Conservation (phyloP, 495 filamentous ascomycete genomes). For the Poronia punctata region DNA sequence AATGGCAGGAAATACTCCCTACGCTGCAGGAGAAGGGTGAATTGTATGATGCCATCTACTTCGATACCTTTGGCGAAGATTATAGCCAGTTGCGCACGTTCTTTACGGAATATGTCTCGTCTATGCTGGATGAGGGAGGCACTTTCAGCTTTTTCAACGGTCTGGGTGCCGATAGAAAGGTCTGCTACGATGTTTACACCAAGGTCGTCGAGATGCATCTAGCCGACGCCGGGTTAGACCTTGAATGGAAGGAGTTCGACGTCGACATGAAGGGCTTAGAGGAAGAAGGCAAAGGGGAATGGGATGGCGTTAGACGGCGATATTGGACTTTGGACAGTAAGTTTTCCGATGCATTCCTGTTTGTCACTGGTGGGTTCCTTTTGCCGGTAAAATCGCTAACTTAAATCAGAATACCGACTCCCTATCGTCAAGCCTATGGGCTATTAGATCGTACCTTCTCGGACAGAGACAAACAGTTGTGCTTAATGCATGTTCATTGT, state of each 20-base stretch:
- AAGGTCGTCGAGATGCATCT: constrained; percentile 91
- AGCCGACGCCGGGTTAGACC: constrained; percentile 83
- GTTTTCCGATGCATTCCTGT: constrained; percentile 13
- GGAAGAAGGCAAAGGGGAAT: constrained; percentile 53
- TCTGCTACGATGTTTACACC: constrained; percentile 93
- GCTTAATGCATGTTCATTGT: constrained; percentile 6
- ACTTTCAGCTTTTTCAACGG: constrained; percentile 94
- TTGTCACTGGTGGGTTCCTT: too few species aligned
- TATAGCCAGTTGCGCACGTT: constrained; percentile 80
- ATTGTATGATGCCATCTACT: constrained; percentile 89
- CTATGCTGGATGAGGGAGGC: constrained; percentile 63
- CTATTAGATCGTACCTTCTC: constrained; percentile 22
- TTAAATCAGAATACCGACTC: constrained; percentile 38
- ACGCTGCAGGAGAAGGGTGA: constrained; percentile 60
- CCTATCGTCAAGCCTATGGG: constrained; percentile 55
- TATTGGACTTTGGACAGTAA: constrained; percentile 79
- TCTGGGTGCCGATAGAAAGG: constrained; percentile 81
- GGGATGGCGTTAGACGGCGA: constrained; percentile 76
- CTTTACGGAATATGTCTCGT: constrained; percentile 80
- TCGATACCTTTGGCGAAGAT: constrained; percentile 94
- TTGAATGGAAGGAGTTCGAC: constrained; percentile 71
- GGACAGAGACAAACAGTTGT: not conserved
- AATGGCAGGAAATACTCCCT: constrained; percentile 80
- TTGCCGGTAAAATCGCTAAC: constrained; percentile 1
- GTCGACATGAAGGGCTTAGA: constrained; percentile 53